These are phyloP conservation scores for Malbranchea zuffiana DNA, from an alignment of 2,329 filamentous ascomycete genomes.

Conservation along the genomic window DNA sequence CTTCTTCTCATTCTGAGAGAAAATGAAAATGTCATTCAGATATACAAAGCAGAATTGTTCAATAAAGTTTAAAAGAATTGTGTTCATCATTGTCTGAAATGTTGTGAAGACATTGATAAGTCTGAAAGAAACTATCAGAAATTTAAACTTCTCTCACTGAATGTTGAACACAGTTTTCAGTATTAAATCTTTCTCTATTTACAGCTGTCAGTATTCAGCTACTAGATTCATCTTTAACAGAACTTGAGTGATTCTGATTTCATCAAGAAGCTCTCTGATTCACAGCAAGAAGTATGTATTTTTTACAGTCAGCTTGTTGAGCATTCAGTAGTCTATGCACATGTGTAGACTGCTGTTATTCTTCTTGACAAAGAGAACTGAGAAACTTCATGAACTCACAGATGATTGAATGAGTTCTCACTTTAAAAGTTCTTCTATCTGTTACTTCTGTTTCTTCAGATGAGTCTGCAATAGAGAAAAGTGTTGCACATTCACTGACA, in stretches of 20 bases:
- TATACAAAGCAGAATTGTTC: background rate
- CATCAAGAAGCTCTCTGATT: background rate
- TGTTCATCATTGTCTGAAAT: conserved; percentile 3
- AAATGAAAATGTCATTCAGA: conserved; percentile 5
- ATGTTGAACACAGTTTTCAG: background rate
- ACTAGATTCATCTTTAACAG: conserved; percentile 4
- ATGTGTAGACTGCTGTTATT: background rate
- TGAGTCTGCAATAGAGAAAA: background rate
- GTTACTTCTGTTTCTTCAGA: conserved; percentile 2
- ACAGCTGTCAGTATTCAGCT: background rate
- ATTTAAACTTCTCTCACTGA: conserved; percentile 1
- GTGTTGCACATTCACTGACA: background rate
- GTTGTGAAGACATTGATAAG: background rate
- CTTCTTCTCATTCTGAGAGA: background rate
- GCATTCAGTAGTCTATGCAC: background rate
- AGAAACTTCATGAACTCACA: conserved; percentile 1
- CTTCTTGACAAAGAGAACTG: conserved; percentile 3
- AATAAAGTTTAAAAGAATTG: background rate
- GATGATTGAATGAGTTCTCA: background rate
- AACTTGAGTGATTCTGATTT: background rate
- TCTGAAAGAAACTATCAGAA: background rate
- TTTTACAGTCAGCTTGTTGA: conserved; percentile 1
- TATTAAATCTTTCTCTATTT: background rate
- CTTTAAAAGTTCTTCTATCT: background rate
- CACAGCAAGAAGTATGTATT: background rate